Evolutionary conservation across 352 stramenopile genomes (phyloP).

Genomic region (Phytophthora chlamydospora): DNA sequence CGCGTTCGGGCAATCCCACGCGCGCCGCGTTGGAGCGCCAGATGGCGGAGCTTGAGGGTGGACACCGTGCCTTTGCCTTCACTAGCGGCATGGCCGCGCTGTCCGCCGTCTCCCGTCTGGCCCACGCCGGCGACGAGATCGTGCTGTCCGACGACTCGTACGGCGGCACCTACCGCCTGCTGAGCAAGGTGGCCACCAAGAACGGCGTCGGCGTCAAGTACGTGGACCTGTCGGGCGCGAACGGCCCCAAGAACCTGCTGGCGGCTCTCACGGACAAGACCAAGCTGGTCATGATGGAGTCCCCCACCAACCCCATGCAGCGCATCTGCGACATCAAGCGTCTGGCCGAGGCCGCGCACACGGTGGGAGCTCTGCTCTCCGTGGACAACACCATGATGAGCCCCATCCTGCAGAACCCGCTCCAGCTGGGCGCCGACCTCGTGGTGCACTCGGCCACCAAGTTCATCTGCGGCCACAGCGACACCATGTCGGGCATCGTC

Average conservation of each 20-base stretch:
- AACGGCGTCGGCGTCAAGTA: slow-evolving; percentile 83
- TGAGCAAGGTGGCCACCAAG: slow-evolving; percentile 89
- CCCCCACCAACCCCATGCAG: slow-evolving; percentile 96
- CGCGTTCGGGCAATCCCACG: slow-evolving; percentile 93
- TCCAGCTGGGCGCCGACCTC: slow-evolving; percentile 95
- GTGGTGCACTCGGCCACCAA: slow-evolving; percentile 98
- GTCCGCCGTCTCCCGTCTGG: slow-evolving; percentile 91
- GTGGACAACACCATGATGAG: slow-evolving; percentile 98
- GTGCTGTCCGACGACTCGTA: slow-evolving; percentile 96
- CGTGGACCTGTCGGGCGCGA: slow-evolving; percentile 79
- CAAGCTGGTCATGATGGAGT: slow-evolving; percentile 97
- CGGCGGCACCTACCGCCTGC: slow-evolving; percentile 94
- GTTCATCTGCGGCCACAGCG: slow-evolving; percentile 97
- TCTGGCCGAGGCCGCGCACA: slow-evolving; percentile 84
- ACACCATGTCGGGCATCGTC: slow-evolving; percentile 95
- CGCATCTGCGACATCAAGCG: slow-evolving; percentile 93
- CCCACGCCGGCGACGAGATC: slow-evolving; percentile 92
- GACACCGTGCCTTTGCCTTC: slow-evolving; percentile 88
- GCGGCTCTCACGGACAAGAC: slow-evolving; percentile 72
- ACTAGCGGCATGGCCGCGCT: slow-evolving; percentile 96
- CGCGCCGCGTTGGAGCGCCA: slow-evolving; percentile 92
- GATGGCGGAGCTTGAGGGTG: slow-evolving; percentile 84
- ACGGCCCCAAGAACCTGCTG: slow-evolving; percentile 69
- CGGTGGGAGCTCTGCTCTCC: slow-evolving; percentile 79
- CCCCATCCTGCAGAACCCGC: slow-evolving; percentile 95